phyloP scores from a whole-genome alignment of 768 basidiomycete genomes.

The Trametes villosa region DNA sequence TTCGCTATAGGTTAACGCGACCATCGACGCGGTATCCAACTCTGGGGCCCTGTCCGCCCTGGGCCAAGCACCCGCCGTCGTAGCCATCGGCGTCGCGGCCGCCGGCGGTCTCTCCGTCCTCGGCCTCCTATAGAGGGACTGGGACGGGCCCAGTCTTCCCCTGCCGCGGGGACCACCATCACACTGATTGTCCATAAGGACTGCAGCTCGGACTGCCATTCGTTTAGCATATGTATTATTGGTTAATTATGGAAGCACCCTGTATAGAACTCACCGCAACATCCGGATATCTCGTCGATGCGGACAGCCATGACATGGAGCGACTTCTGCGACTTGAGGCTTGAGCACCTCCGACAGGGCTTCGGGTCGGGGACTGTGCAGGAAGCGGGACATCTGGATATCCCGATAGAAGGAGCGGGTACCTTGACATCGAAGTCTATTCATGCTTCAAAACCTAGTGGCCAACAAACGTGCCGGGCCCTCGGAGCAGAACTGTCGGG shows the following conservation, averaged over 20 bases:
- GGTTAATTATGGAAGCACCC: not conserved
- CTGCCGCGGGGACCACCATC: not conserved
- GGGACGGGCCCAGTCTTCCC: not conserved
- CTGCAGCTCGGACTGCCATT: constrained; percentile 19
- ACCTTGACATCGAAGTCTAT: no score
- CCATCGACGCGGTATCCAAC: not conserved
- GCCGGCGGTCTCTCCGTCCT: constrained; percentile 9
- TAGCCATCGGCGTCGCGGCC: constrained; percentile 1
- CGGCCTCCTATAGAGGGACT: constrained; percentile 5
- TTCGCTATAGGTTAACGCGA: constrained; percentile 2
- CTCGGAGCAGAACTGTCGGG: no score
- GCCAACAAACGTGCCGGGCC: no score
- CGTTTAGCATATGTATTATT: constrained; percentile 11
- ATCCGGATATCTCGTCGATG: no score
- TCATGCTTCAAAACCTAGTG: no score
- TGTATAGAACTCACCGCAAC: not conserved
- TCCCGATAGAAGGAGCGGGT: no score
- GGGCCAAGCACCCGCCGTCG: not conserved
- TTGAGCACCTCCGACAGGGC: no score
- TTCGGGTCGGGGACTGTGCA: no score
- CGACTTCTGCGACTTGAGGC: no score
- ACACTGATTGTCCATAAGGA: constrained; percentile 16
- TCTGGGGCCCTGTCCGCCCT: constrained; percentile 6
- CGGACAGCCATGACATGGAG: no score
- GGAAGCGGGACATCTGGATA: no score